Evolutionary conservation across 2,329 filamentous ascomycete species (phyloP).

Genomic region (Gremmenia infestans): DNA sequence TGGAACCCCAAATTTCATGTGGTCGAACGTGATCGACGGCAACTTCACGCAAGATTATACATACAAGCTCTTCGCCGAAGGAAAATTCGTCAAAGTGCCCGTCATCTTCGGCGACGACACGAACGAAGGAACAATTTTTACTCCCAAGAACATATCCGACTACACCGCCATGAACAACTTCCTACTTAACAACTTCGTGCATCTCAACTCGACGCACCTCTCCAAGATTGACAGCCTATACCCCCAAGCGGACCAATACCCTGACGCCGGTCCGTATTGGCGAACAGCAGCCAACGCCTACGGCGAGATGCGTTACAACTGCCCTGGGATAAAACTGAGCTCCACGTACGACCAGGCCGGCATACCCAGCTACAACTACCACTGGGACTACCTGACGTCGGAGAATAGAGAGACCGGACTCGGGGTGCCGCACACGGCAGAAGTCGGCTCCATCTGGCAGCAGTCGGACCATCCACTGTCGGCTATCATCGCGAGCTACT

Average conservation of each 20-base stretch:
- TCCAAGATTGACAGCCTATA: conserved; percentile 49
- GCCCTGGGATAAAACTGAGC: conserved; percentile 52
- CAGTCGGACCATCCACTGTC: conserved; percentile 52
- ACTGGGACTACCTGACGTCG: conserved; percentile 56
- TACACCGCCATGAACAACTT: conserved; percentile 48
- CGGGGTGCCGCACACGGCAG: conserved; percentile 64
- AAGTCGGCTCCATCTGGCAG: conserved; percentile 64
- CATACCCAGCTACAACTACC: conserved; percentile 57
- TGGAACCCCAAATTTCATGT: conserved; percentile 45
- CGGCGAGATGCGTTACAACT: conserved; percentile 62
- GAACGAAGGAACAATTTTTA: conserved; percentile 62
- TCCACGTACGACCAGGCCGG: conserved; percentile 30
- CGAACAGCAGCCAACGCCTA: conserved; percentile 53
- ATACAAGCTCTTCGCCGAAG: conserved; percentile 43
- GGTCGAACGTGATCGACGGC: conserved; percentile 50
- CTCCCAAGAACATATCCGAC: conserved; percentile 44
- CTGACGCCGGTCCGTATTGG: conserved; percentile 51
- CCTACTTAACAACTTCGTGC: conserved; percentile 53
- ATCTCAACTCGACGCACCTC: conserved; percentile 47
- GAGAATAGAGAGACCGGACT: conserved; percentile 45
- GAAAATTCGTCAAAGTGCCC: conserved; percentile 50
- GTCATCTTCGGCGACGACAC: conserved; percentile 52
- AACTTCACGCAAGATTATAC: conserved; percentile 46
- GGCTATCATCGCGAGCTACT: conserved; percentile 62
- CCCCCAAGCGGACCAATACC: conserved; percentile 42